These are phyloP conservation scores for Colletotrichum costaricense DNA, from an alignment of 2,329 filamentous ascomycete genomes.

Conservation along the genomic window DNA sequence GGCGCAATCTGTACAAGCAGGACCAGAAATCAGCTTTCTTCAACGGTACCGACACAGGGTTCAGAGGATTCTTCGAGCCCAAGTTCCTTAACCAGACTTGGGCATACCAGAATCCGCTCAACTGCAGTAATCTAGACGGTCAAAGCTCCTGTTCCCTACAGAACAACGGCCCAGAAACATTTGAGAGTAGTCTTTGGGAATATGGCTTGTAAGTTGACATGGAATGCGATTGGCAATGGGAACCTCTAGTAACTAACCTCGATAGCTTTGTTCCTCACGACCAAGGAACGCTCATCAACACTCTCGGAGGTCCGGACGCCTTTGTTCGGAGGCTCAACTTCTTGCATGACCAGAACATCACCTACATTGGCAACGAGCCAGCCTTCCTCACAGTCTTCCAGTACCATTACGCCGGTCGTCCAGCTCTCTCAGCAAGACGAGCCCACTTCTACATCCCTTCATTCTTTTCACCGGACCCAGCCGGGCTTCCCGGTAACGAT, in stretches of 20 bases:
- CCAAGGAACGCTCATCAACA: conserved; percentile 63
- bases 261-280: conserved; percentile 64
- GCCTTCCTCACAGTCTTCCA: conserved; percentile 74
- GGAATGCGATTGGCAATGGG: accelerated
- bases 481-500: conserved; percentile 76
- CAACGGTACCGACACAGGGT: conserved; percentile 71
- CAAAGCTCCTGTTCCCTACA: conserved; percentile 70
- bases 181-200: conserved; percentile 78
- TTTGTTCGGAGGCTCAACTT: conserved; percentile 72
- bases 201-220: conserved; percentile 71
- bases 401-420: conserved; percentile 76
- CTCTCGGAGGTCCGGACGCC: conserved; percentile 67
- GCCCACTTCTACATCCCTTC: conserved; percentile 74
- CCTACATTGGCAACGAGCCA: conserved; percentile 73
- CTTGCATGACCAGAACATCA: conserved; percentile 72
- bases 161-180: conserved; percentile 73
- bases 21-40: conserved; percentile 66
- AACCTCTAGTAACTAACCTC: neutral
- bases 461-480: conserved; percentile 68
- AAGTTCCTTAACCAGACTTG: conserved; percentile 75
- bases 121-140: conserved; percentile 66
- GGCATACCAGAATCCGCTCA: conserved; percentile 75
- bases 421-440: conserved; percentile 63
- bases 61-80: conserved; percentile 77
- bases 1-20: conserved; percentile 73